Evolutionary conservation across 2,329 filamentous ascomycete species (phyloP).

Genomic region (Ascochyta pisi): DNA sequence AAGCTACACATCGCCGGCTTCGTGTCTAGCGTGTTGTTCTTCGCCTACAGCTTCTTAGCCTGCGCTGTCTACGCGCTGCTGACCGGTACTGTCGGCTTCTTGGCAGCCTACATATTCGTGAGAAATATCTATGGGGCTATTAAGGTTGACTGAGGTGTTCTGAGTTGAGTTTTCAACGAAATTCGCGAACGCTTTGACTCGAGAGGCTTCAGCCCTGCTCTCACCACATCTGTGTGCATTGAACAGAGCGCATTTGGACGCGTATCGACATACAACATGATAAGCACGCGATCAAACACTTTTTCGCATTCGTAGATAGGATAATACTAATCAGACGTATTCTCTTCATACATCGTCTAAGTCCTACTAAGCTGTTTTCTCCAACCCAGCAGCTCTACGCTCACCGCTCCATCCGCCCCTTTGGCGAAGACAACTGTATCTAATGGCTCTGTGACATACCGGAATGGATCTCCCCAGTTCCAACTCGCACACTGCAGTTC

Average conservation of each 20-base stretch:
- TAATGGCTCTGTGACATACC: conserved; percentile 30
- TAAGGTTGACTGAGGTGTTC: conserved; percentile 20
- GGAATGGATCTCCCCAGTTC: conserved; percentile 25
- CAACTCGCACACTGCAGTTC: conserved; percentile 32
- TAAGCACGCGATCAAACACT: not conserved
- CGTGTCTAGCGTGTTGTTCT: conserved; percentile 81
- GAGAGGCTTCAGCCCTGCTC: not conserved
- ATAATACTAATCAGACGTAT: not conserved
- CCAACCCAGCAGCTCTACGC: conserved; percentile 28
- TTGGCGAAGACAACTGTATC: conserved; percentile 28
- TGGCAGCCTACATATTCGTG: conserved; percentile 84
- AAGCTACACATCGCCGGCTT: conserved; percentile 83
- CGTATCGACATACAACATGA: not conserved
- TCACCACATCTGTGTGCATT: not conserved
- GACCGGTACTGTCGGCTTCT: conserved; percentile 82
- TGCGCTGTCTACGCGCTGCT: conserved; percentile 82
- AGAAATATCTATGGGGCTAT: conserved; percentile 75
- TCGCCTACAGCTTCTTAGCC: conserved; percentile 82
- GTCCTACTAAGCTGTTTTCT: conserved; percentile 16
- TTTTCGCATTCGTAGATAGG: not conserved
- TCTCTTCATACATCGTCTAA: not conserved
- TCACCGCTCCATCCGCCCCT: conserved; percentile 2
- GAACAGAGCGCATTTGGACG: not conserved
- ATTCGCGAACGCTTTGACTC: not conserved
- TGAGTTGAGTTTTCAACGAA: not conserved